phyloP scores from a whole-genome alignment of 352 stramenopile species.

The Globisporangium apiculatum region DNA sequence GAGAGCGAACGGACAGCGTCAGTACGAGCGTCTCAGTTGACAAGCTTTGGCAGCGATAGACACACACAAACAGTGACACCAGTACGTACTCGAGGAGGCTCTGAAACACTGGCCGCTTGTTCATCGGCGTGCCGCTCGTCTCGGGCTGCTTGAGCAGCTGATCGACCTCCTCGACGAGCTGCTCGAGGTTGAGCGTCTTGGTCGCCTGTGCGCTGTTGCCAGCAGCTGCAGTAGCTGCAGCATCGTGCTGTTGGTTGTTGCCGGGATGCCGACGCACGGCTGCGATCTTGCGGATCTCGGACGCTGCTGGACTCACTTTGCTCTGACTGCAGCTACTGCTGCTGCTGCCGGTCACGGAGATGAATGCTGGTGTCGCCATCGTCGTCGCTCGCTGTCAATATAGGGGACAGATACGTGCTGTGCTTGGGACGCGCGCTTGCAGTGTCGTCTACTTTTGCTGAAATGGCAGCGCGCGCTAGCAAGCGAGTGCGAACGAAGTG shows the following conservation, averaged over 20 bases:
- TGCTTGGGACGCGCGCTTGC: background rate
- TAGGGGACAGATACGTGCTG: background rate
- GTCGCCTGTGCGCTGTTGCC: background rate
- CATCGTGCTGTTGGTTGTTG: slow-evolving; percentile 7
- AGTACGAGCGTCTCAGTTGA: no score
- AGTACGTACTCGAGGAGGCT: slow-evolving; percentile 31
- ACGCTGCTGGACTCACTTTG: slow-evolving; percentile 3
- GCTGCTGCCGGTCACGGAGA: slow-evolving; percentile 10
- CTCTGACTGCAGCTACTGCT: slow-evolving; percentile 1
- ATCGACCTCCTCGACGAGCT: slow-evolving; percentile 43
- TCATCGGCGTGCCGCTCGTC: slow-evolving; percentile 19
- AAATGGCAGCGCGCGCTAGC: background rate
- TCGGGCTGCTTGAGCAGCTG: slow-evolving; percentile 24
- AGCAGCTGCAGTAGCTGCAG: background rate
- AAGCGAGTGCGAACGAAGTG: no score
- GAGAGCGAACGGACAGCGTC: slow-evolving; percentile 1
- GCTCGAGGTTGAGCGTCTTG: slow-evolving; percentile 19
- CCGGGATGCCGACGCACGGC: background rate
- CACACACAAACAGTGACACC: background rate
- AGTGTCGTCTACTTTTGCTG: background rate
- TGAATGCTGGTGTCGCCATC: background rate
- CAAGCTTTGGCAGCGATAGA: background rate
- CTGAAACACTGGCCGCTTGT: slow-evolving; percentile 32
- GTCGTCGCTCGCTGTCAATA: no score
- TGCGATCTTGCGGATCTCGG: slow-evolving; percentile 13